Base-by-base conservation (phyloP, 371 early-diverging fungal genomes). In the Apophysomyces elegans region DNA sequence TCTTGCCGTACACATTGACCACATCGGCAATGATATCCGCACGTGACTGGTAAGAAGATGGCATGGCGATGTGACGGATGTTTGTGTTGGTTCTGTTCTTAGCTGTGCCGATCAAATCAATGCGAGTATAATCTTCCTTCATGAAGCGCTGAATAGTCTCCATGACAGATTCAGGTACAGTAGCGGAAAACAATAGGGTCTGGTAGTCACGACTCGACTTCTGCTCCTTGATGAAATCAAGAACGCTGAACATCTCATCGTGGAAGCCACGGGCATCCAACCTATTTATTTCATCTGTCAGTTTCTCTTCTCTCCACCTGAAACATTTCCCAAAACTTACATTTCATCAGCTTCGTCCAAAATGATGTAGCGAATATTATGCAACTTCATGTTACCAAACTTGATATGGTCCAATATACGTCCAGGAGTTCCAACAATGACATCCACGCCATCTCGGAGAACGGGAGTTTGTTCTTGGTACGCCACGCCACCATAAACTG, bases 341-440 rank as follows among this genome's bases (percentile, higher is more conserved):
- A 91, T 91, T 72, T 92, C 92, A 79, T 99, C 99, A 7, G 97
- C 97, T 81, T 99, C 99, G 75, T 99, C 99, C 62, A 99, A 71
- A 67, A 91, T 86, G 58, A 95, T 81, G 71, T 93, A 95, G 45
- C 83, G 79, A 46, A 96, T 72, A 56, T 83, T 75, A 59, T 86
- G 82, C 44, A 96, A 85, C 47, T 87, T 88, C 61, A 97, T 76
- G 69, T 85, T 90, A 65, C 90, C 92, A 68, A 90, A 93, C 62
- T 97, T 91, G 67, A 98, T 90, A 59, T 96, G 92, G 74, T 99
- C 99, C 60, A 97, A 86, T 39, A 98, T 80, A 72, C 99, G 93
- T 37, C 99, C 99, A 3, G 99, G 99, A 13, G 99, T 98, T 50
- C 98, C 99, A 37, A 99, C 93, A 26, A 99, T 88, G 36, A 98